Conservation (phyloP, 345 rosid genomes). For the Pistacia integerrima region DNA sequence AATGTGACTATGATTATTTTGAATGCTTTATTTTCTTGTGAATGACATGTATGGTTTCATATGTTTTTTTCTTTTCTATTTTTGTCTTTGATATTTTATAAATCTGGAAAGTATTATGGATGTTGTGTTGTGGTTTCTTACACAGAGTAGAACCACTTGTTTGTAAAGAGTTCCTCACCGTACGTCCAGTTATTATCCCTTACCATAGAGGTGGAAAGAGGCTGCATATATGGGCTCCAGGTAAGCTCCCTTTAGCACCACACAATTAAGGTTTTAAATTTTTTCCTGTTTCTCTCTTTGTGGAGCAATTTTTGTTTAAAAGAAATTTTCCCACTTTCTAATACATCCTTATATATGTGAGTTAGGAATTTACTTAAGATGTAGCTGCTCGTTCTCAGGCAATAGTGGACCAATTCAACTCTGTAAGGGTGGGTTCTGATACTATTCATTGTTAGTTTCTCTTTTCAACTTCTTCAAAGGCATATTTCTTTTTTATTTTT, state of each 20-base stretch:
- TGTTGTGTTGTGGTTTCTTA: slow-evolving; percentile 17
- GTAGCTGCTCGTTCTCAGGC: slow-evolving; percentile 77
- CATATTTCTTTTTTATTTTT: not conserved
- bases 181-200: slow-evolving; percentile 86
- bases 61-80: not conserved
- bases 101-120: not conserved
- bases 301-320: not conserved
- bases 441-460: slow-evolving; percentile 14
- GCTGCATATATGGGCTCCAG: slow-evolving; percentile 89
- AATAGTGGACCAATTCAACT: slow-evolving; percentile 54
- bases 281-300: not conserved
- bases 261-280: not conserved
- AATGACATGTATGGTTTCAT: not conserved
- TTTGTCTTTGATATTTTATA: not conserved
- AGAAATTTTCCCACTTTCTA: not conserved
- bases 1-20: not conserved
- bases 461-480: slow-evolving; percentile 16
- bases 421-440: slow-evolving; percentile 53
- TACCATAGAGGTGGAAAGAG: slow-evolving; percentile 97
- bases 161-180: slow-evolving; percentile 68
- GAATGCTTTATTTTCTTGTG: not conserved
- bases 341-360: slow-evolving; percentile 12
- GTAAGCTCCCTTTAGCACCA: slow-evolving; percentile 34
- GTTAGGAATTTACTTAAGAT: slow-evolving; percentile 82
- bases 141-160: slow-evolving; percentile 96